Base-by-base conservation (phyloP, 768 basidiomycete genomes). In the Sarcodon aspratus region DNA sequence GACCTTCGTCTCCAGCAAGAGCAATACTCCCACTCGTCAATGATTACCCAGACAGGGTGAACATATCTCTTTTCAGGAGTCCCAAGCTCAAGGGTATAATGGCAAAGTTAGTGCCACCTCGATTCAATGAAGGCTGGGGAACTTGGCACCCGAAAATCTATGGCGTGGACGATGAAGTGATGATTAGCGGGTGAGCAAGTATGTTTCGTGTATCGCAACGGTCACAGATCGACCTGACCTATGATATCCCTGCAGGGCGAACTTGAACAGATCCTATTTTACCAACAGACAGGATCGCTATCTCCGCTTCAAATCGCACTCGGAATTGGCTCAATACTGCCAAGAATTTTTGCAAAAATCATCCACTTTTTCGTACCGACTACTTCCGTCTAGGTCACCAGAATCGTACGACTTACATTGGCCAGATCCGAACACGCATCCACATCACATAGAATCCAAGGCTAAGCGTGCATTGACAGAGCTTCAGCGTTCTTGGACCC, bases 91-190 rank as follows among this genome's bases (percentile, higher is more conserved):
- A 79, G 13, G 85, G 88, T 1, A 50, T 88, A 27, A 71, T 88
- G 62, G 78, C 86, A 32, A 75, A 72, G 48, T 52, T 95, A 31
- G 82, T 97, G 7, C 96, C 96, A 7, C 83, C 87, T 18, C 74
- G 96, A 48, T 96, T 91, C 66, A 95, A 99, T 57, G 96, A 99
- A 67, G 96, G 94, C 1, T 98, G 93, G 88, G 95, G 94, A 0
- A 91, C 94, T 1, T 97, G 94, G 94, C 96, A 98, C 62, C 85
- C 90, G 3, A 99, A 99, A 65, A 76, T 93, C 49, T 99, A 99
- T 59, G 92, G 91, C 15, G 83, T 77, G 0, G 96, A 99, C 61
- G 83, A 97, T 59, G 81, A 94, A 47, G 75, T 99, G 38, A 80
- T 99, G 63, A 80, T 99, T 52, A 90, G 81, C 57, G 96, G 96